Base-by-base conservation (phyloP, 768 basidiomycete genomes). In the Chalciporus pseudorubinellus region DNA sequence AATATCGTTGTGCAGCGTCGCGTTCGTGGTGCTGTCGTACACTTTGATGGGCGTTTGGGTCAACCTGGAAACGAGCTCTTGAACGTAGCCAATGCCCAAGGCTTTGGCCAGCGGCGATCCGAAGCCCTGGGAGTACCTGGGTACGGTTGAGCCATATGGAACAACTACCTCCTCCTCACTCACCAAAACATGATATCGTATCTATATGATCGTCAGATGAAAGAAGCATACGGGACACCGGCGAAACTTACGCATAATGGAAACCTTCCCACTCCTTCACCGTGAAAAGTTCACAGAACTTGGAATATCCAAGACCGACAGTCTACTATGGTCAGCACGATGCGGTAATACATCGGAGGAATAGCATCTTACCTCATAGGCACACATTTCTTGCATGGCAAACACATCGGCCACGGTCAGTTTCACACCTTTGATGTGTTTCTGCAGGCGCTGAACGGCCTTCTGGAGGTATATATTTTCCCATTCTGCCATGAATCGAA, bases 181-280 rank as follows among this genome's bases (percentile, higher is more conserved):
- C 14, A 61, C 54, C 53, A 50, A 6, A 53, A 18, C 26, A 31
- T 34, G 21, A 51, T 44, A 20, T 50, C 40, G 16, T 18, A 28
- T 10, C 51, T 55, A 19, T 12, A 21, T 13, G 22, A n/a, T 22
- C 20, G 34, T 51, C 29, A 44, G 26, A 34, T 14, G 16, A 29
- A n/a, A 34, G 6, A 28, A 39, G 33, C 36, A 12, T 31, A 31
- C 16, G 24, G 39, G 6, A 18, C 19, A 14, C 14, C 22, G 3
- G 47, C 62, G 39, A 33, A 62, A 70, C 84, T 47, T 60, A 88
- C 80, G 86, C 77, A 60, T 95, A 93, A 64, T 89, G 79, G 63
- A 92, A 94, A 1, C 89, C 90, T 61, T 88, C 84, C 91, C 92
- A 94, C 68, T 95, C 92, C 44, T 88, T 81, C 59, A 86, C 78